A percentile compares a stretch with the other conserved stretches of the same genome.
Conservation (phyloP, 768 basidiomycete species). For the Termitomyces sp. region DNA sequence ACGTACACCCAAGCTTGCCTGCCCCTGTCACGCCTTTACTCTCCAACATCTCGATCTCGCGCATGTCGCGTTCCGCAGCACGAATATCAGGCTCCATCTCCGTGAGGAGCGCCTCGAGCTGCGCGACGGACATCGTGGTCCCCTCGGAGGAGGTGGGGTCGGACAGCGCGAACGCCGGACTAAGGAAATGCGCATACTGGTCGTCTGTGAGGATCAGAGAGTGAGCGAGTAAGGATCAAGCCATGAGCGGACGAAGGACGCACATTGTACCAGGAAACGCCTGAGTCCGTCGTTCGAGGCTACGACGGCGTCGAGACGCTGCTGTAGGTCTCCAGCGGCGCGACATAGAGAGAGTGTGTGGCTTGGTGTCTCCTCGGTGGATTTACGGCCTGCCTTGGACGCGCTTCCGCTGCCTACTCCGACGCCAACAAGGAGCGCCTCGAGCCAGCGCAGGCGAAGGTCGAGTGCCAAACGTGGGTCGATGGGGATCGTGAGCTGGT, state of each 20-base stretch:
- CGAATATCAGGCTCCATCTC: constrained; percentile 87
- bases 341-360: constrained; percentile 49
- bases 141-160: constrained; percentile 49
- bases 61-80: constrained; percentile 76
- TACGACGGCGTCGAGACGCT: constrained; percentile 49
- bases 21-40: constrained; percentile 67
- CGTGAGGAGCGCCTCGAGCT: constrained; percentile 62
- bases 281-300: constrained; percentile 67
- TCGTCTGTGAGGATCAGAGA: constrained; percentile 49
- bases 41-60: constrained; percentile 68
- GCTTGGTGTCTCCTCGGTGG: constrained; percentile 28
- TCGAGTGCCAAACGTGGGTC: constrained; percentile 68
- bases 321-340: constrained; percentile 58
- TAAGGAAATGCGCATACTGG: constrained; percentile 68
- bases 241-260: constrained; percentile 16
- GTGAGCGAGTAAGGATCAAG: not conserved
- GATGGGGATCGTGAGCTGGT: constrained; percentile 27
- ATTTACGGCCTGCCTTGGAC: constrained; percentile 22
- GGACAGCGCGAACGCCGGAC: constrained; percentile 67
- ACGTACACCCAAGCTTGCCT: constrained; percentile 60
- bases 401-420: not conserved
- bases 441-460: constrained; percentile 73
- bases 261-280: constrained; percentile 73
- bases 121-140: constrained; percentile 53
- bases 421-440: constrained; percentile 68